These are phyloP conservation scores for Pholiota molesta DNA, from an alignment of 768 basidiomycete species.

Conservation along the genomic window DNA sequence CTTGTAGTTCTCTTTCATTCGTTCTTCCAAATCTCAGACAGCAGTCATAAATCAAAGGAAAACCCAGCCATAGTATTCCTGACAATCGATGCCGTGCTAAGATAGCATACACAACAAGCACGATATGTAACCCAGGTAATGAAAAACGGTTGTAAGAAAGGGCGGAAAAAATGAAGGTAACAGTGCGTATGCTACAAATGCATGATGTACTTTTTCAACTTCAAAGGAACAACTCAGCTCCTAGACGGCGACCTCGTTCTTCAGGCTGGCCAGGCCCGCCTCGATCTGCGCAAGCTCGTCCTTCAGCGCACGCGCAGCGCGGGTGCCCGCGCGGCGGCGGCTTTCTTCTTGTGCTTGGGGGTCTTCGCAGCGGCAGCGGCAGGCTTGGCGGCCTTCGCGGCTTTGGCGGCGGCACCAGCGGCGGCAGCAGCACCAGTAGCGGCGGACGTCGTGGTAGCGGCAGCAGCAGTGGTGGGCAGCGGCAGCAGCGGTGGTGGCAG, in stretches of 20 bases:
- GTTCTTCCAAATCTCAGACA: too few relatives aligned
- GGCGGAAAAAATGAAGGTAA: not conserved
- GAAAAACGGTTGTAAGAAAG: not conserved
- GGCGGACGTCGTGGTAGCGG: conserved; percentile 11
- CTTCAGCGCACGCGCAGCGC: conserved; percentile 32
- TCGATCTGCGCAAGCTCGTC: conserved; percentile 36
- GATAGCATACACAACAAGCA: conserved; percentile 6
- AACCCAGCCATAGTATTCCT: conserved; percentile 12
- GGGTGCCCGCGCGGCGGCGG: conserved; percentile 30
- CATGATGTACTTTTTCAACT: conserved; percentile 8
- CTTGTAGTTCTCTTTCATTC: too few relatives aligned
- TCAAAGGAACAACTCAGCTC: not conserved
- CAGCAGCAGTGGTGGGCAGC: conserved; percentile 5
- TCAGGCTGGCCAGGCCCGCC: conserved; percentile 18
- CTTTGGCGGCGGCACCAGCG: conserved; percentile 16
- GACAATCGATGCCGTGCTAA: conserved; percentile 15
- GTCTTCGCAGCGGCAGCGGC: conserved; percentile 12
- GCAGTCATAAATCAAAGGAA: not conserved
- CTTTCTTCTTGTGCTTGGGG: too few relatives aligned
- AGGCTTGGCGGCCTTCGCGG: too few relatives aligned
- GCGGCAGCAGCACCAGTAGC: not conserved
- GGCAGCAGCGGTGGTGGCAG: conserved; percentile 16
- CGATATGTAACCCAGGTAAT: conserved; percentile 21
- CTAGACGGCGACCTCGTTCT: conserved; percentile 14
- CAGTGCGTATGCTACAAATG: conserved; percentile 5